Conservation (phyloP, 2,329 filamentous ascomycete species). For the Bipolaris bicolor region DNA sequence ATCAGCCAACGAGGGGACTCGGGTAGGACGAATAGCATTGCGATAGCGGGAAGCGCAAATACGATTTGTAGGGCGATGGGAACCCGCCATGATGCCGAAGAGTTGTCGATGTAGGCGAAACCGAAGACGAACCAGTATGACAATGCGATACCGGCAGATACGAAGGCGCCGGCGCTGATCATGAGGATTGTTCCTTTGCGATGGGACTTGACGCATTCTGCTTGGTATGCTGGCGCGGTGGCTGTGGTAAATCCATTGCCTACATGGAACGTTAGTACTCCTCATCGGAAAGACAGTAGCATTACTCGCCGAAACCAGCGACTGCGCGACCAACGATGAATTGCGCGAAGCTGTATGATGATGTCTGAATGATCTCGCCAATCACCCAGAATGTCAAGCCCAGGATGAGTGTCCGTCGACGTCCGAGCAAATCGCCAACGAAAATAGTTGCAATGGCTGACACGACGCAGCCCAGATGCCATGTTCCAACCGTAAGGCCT, state of each 20-base stretch:
- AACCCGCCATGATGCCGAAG: constrained; percentile 56
- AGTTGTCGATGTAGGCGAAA: constrained; percentile 52
- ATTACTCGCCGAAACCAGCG: constrained; percentile 56
- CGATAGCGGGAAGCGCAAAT: constrained; percentile 61
- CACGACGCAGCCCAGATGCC: constrained; percentile 62
- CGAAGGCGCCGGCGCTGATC: constrained; percentile 58
- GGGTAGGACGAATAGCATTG: constrained; percentile 58
- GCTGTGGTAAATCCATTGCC: constrained; percentile 61
- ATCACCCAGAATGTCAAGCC: constrained; percentile 58
- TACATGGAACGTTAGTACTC: constrained; percentile 8
- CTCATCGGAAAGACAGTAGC: background rate
- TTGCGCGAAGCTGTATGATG: constrained; percentile 54
- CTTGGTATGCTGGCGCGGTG: constrained; percentile 61
- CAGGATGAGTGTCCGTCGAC: constrained; percentile 57
- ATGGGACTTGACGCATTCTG: constrained; percentile 54
- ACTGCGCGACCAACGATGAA: constrained; percentile 60
- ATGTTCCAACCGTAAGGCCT: constrained; percentile 41
- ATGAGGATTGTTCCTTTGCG: constrained; percentile 56
- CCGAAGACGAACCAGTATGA: constrained; percentile 62
- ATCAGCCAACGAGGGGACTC: constrained; percentile 66
- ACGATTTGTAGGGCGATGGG: constrained; percentile 65
- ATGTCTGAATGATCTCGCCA: constrained; percentile 57
- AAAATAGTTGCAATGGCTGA: constrained; percentile 60
- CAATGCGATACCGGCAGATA: constrained; percentile 56
- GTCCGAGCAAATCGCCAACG: constrained; percentile 57